Base-by-base conservation (phyloP, 345 rosid genomes). In the Pelargonium nanum region DNA sequence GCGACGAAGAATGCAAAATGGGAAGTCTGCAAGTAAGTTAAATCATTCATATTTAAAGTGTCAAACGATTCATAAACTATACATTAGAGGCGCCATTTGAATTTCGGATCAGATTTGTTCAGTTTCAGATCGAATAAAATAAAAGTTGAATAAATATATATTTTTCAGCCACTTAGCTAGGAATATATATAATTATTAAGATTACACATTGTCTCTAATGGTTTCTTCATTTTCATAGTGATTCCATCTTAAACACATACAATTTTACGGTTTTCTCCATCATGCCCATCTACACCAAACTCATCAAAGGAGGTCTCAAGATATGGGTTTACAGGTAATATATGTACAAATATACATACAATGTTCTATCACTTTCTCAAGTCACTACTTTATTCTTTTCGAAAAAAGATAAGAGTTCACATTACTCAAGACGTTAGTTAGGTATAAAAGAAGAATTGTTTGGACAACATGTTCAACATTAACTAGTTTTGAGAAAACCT, bases 271-370 rank as follows among this genome's bases (percentile, higher is more conserved):
- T 71, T 24, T 60, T 67, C 24, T 81, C 91, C 9, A 60, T 85
- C 34, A 74, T 85, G 48, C 81, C 87, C 1, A 74, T 76, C 63
- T 82, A 78, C 65, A 58, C 75, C 67, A 82, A 85, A 67, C 91
- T 85, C 71, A 72, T 82, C 70, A 71, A 75, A 62, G 85, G 65
- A n/a, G 85, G 87, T 24, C 71, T 85, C 45, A 82, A 72, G 70
- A 78, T 85, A 65, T 82, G 91, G 91, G 72, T 85, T 16, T 85
- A 82, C 60, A 84, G 85, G 86, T 83, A 69, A 6, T 19, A 20
- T 24, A n/a, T 22, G 24, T 17, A 22, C 30, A n/a, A n/a, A n/a
- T n/a, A n/a, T n/a, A n/a, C 48, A 40, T 40, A 40, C 48, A 9
- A 9, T 40, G 15, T 2, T 17, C 48, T 2, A 15, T 9, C 48